Evolutionary conservation across 768 basidiomycete genomes (phyloP), one percentile per base, ranked within the genome.

Genomic region (Trichaptum fuscoviolaceum): DNA sequence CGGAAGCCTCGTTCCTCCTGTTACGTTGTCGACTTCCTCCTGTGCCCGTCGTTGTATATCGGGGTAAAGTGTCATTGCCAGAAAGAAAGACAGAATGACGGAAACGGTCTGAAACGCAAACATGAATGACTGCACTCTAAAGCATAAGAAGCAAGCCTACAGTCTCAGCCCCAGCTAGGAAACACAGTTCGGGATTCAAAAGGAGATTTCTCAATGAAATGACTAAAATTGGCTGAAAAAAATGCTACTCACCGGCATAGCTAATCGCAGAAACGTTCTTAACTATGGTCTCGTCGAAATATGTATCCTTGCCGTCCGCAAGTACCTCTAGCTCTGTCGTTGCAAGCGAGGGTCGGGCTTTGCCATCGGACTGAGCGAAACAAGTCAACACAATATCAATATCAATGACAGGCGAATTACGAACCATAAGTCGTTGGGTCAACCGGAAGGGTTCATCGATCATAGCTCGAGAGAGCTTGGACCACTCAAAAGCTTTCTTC

Each of bases 1-100:
- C 10, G 85, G 87, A 34, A 87, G 76, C 61, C 84, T 80, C 62
- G 77, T 73, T 63, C 69, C 67, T 58, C 82, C 82, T 67, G 82
- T 73, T 7, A 83, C 78, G 61, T 67, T 69, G 72, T 87, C 85
- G 57, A 88, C 74, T 72, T 88, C 84, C 59, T 75, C 75, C 69
- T 87, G 87, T 9, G 78, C 80, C 71, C 79, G 81, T 67, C 73
- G 75, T 63, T 83, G 79, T 20, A 84, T 79, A 2, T 82, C 75
- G 20, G 87, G 86, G 71, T 85, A 71, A 34, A 82, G 76, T 60
- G 83, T 75, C 84, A 87, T 85, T 4, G 85, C 82, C 12, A 86
- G 79, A 26, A 85, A 67, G 70, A 87, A 86, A 3, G 80, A 77
- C 52, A 81, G 76, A 52, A 87, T 72, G 17, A 81, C 76, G 17